Evolutionary conservation across 257 asterid genomes (phyloP).

Genomic region (Solanum piurae): DNA sequence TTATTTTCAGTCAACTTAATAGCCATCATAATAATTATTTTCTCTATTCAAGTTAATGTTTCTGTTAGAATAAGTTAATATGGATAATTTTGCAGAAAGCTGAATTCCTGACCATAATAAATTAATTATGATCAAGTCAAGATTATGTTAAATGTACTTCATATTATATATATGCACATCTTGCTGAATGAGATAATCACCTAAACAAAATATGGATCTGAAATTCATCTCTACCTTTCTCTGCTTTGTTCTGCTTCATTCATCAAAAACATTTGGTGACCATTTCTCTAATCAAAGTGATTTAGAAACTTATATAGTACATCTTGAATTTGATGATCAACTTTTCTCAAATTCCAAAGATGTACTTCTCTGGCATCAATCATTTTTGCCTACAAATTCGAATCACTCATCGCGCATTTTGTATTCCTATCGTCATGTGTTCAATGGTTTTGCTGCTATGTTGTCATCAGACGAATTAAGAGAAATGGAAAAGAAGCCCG

Average conservation of each 20-base stretch:
- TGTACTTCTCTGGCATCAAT: not conserved
- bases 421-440: not conserved
- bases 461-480: not conserved
- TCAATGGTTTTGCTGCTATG: not conserved
- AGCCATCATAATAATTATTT: not conserved
- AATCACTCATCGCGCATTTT: not conserved
- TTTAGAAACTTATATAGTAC: not conserved
- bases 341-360: not conserved
- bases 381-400: not conserved
- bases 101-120: not conserved
- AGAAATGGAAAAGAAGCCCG: not conserved
- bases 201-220: not conserved
- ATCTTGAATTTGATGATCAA: not conserved
- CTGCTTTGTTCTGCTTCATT: not conserved
- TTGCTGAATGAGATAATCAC: not conserved
- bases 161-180: not conserved
- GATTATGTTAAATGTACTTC: not conserved
- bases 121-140: not conserved
- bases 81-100: not conserved
- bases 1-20: not conserved
- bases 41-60: not conserved
- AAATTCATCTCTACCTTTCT: not conserved
- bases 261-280: not conserved
- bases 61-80: not conserved
- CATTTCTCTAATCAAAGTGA: not conserved